phyloP scores from a whole-genome alignment of 495 filamentous ascomycete genomes.

The Penicillium longicatenatum region DNA sequence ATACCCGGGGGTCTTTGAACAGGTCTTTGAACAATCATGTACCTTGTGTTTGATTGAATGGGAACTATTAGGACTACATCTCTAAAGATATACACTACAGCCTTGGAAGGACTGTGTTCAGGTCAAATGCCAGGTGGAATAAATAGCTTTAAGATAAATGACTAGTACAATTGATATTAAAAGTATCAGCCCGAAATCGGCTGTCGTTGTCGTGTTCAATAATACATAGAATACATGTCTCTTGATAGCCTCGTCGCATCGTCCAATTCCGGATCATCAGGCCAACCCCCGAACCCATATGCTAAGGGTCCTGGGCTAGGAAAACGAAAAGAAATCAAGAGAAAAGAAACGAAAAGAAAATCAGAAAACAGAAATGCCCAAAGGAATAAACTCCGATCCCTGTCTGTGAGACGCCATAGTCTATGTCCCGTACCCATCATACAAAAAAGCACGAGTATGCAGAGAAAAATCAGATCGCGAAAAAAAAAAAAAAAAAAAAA shows the following conservation, averaged over 20 bases:
- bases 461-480: constrained; percentile 15
- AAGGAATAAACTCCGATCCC: constrained; percentile 30
- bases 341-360: constrained; percentile 19
- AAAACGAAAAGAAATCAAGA: constrained; percentile 20
- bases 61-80: too few species aligned
- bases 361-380: neutral
- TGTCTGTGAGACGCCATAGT: constrained; percentile 42
- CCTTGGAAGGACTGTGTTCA: too few species aligned
- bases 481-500: constrained; percentile 13
- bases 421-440: constrained; percentile 37
- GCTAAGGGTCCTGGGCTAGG: neutral
- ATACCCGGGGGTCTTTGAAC: too few species aligned
- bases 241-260: constrained; percentile 27
- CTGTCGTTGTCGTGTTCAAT: constrained; percentile 24
- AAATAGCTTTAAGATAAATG: neutral
- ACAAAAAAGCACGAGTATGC: constrained; percentile 17
- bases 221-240: constrained; percentile 36
- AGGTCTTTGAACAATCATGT: too few species aligned
- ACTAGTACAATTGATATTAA: neutral
- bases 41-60: too few species aligned
- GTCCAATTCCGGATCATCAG: constrained; percentile 10
- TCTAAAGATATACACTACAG: too few species aligned
- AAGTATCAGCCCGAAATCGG: constrained; percentile 1
- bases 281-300: neutral
- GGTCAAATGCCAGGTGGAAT: too few species aligned